A percentile compares a stretch with the other conserved stretches of the same genome.
phyloP scores from a whole-genome alignment of 257 asterid species.

The Solanum lignicaule region DNA sequence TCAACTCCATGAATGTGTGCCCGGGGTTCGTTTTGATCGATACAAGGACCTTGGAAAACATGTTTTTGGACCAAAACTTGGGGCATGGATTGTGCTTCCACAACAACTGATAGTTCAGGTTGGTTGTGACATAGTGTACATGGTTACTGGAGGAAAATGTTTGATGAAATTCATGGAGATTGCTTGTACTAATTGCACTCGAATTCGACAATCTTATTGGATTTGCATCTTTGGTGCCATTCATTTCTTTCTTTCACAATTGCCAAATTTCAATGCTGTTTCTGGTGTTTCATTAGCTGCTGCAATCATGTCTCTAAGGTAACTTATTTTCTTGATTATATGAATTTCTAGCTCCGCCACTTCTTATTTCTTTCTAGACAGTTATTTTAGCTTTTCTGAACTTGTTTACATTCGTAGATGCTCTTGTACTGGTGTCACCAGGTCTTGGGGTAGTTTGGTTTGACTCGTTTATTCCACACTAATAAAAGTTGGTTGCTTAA shows the following conservation, averaged over 20 bases:
- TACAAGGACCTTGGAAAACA: slow-evolving; percentile 60
- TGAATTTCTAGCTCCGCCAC: not conserved
- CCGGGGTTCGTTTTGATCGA: slow-evolving; percentile 73
- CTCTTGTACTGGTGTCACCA: not conserved
- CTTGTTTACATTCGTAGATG: not conserved
- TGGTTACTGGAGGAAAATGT: slow-evolving; percentile 92
- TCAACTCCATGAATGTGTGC: slow-evolving; percentile 75
- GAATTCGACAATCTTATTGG: slow-evolving; percentile 72
- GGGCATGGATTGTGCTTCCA: slow-evolving; percentile 86
- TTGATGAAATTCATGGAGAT: slow-evolving; percentile 65
- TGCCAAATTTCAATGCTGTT: slow-evolving; percentile 79
- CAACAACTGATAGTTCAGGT: slow-evolving; percentile 85
- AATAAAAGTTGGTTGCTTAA: too few species aligned
- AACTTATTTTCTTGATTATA: not conserved
- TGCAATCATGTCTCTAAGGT: slow-evolving; percentile 82
- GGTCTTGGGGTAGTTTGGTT: too few species aligned
- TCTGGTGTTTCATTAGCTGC: slow-evolving; percentile 77
- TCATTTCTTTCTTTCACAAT: slow-evolving; percentile 79
- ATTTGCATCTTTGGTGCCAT: slow-evolving; percentile 75
- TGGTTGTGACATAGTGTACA: slow-evolving; percentile 79
- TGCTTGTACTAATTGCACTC: slow-evolving; percentile 46
- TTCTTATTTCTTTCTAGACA: not conserved
- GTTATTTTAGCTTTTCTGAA: not conserved
- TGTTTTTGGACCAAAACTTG: slow-evolving; percentile 61
- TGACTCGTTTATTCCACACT: too few species aligned